Base-by-base conservation (phyloP, 1,284 basidiomycete genomes). In the Crocinoboletus sp. region DNA sequence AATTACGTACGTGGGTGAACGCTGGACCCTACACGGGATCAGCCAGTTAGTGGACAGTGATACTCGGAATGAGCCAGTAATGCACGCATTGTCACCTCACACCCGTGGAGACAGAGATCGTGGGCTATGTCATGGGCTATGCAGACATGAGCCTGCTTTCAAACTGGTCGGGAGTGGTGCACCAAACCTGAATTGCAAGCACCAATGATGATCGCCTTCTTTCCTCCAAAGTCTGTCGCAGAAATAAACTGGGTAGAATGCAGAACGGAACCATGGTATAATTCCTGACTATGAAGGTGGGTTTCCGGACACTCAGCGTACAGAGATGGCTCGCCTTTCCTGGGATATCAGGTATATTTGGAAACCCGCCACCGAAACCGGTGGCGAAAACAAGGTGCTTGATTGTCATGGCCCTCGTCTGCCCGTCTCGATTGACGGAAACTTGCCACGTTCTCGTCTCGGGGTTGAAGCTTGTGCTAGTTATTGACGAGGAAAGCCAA, bases 401-500 rank as follows among this genome's bases (percentile, higher is more conserved):
- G 27, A 65, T 59, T 5, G 46, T 50, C 43, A 71, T 50, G 3
- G 40, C 45, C 25, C 61, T 53, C 25, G 48, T 41, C 13, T 50
- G 56, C 16, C 58, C 64, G 9, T 5, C 27, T 25, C 60, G 52
- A 34, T 48, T 20, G 30, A 73, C 48, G 3, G 49, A 56, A 25
- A 69, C 52, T 11, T 55, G 55, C 72, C 70, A 72, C 4, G 51
- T 49, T 31, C 53, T 59, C 8, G 59, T 45, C n/a, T 45, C 47
- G 17, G 62, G 49, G 44, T 66, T 53, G 45, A 61, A 72, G 6
- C 50, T 46, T 4, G 73, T 64, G n/a, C 57, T 57, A 0, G 53
- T 61, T 19, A 75, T 54, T 1, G 61, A 68, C 8, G 75, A 67
- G 10, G 66, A 64, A 4, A 67, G 68, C 80, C 77, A 82, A 32